Evolutionary conservation across 768 basidiomycete genomes (phyloP).

Genomic region (Tylopilus plumbeoviolaceoides): DNA sequence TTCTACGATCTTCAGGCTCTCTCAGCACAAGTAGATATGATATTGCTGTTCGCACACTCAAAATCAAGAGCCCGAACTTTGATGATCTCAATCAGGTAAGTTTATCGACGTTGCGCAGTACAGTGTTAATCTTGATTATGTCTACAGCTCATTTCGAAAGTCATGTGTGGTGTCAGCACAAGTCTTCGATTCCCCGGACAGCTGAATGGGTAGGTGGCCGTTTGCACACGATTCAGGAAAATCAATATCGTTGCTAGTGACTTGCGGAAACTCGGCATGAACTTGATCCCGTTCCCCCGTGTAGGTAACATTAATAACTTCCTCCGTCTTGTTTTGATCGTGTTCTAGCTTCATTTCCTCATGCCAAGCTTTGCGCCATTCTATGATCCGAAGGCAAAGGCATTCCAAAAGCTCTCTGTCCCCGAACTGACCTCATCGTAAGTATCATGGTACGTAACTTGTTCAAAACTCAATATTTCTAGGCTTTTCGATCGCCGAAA

Average conservation of each 20-base stretch:
- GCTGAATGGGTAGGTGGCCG: conserved; percentile 65
- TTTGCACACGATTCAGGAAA: not conserved
- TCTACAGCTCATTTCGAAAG: conserved; percentile 68
- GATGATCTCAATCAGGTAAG: conserved; percentile 66
- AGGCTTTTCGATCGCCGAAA: conserved; percentile 81
- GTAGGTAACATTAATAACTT: conserved; percentile 37
- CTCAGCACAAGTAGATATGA: conserved; percentile 52
- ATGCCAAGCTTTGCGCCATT: conserved; percentile 95
- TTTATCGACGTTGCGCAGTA: not conserved
- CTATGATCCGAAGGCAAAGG: conserved; percentile 56
- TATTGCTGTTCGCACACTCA: conserved; percentile 61
- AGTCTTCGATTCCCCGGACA: conserved; percentile 93
- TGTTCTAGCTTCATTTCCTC: conserved; percentile 83
- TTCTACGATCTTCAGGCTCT: not conserved
- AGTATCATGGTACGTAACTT: conserved; percentile 19
- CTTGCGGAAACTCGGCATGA: conserved; percentile 87
- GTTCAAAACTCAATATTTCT: not conserved
- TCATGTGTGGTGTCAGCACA: conserved; percentile 94
- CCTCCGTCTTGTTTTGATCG: not conserved
- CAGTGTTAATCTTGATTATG: not conserved
- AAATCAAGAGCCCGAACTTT: conserved; percentile 61
- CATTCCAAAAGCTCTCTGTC: conserved; percentile 59
- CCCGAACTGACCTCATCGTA: conserved; percentile 74
- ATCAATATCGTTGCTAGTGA: conserved; percentile 44
- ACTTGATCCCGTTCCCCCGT: conserved; percentile 94